Evolutionary conservation across 106 monocot genomes (phyloP).

Genomic region (Iris macrosiphon): DNA sequence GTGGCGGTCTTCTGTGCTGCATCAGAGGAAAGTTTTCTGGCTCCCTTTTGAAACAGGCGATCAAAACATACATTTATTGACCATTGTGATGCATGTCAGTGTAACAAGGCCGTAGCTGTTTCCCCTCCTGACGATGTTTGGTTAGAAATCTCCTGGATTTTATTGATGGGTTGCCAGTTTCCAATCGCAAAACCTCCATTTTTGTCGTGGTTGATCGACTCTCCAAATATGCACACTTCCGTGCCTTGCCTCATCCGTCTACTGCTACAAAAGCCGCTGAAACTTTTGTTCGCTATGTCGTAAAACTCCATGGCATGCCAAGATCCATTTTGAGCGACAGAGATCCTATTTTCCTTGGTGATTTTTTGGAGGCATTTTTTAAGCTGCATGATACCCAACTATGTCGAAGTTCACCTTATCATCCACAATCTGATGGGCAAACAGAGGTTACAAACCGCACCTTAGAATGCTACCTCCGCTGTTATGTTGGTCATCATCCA

Average conservation of each 20-base stretch:
- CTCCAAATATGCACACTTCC: background rate
- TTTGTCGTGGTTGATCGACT: constrained; percentile 1
- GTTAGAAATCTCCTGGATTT: background rate
- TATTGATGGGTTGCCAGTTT: constrained; percentile 1
- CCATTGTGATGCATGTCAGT: background rate
- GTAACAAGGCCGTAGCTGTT: too few species aligned
- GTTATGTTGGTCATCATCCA: background rate
- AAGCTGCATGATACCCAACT: background rate
- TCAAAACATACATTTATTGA: too few species aligned
- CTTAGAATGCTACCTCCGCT: constrained; percentile 8
- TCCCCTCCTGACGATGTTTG: background rate
- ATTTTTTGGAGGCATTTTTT: background rate
- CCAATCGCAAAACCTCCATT: background rate
- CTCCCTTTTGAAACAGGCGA: too few species aligned
- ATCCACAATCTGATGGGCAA: constrained; percentile 13
- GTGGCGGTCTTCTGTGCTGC: too few species aligned
- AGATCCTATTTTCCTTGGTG: background rate
- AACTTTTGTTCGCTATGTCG: background rate
- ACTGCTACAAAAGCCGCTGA: background rate
- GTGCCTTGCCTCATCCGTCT: background rate
- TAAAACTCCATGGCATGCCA: background rate
- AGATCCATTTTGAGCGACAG: constrained; percentile 2
- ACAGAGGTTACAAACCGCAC: background rate
- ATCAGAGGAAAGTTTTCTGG: too few species aligned
- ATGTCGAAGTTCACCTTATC: background rate